A percentile compares a stretch with the other conserved stretches of the same genome.
Conservation (phyloP, 257 asterid genomes). For the Solanum bulbocastanum region DNA sequence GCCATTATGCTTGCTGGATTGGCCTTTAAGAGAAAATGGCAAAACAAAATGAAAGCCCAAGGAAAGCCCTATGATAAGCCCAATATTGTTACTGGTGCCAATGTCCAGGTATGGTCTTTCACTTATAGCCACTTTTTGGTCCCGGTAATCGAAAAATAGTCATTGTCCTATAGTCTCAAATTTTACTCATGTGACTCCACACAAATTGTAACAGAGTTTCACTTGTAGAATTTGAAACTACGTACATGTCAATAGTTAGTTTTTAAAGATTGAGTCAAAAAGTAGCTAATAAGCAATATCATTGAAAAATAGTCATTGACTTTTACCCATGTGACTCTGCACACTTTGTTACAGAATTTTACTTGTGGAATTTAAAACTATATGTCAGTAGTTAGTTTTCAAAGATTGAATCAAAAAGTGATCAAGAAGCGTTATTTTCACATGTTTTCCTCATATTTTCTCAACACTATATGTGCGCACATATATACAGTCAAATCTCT, state of each 20-base stretch:
- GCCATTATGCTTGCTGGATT: constrained; percentile 95
- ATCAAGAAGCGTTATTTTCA: rapidly evolving
- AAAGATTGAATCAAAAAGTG: rapidly evolving
- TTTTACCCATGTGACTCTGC: no score
- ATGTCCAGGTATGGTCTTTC: constrained; percentile 42
- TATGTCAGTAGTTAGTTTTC: no score
- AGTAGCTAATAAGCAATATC: not conserved
- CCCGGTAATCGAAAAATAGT: not conserved
- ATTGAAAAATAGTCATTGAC: no score
- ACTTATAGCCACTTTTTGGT: not conserved
- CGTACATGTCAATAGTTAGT: not conserved
- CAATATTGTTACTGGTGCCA: constrained; percentile 87
- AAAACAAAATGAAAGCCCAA: constrained; percentile 63
- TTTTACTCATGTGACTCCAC: not conserved
- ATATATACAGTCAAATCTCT: not conserved
- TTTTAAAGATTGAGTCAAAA: not conserved
- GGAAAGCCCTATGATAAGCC: constrained; percentile 86
- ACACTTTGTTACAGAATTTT: rapidly evolving
- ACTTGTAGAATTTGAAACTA: not conserved
- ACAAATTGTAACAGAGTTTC: not conserved
- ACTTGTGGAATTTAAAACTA: no score
- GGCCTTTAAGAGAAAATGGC: constrained; percentile 90
- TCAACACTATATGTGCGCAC: not conserved
- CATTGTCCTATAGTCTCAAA: not conserved
- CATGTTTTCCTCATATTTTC: not conserved